Percentiles rank a stretch among this genome's conserved stretches.
These are phyloP conservation scores for Rhizophagus clarus DNA, from an alignment of 192 early-diverging fungal species.

Conservation along the genomic window DNA sequence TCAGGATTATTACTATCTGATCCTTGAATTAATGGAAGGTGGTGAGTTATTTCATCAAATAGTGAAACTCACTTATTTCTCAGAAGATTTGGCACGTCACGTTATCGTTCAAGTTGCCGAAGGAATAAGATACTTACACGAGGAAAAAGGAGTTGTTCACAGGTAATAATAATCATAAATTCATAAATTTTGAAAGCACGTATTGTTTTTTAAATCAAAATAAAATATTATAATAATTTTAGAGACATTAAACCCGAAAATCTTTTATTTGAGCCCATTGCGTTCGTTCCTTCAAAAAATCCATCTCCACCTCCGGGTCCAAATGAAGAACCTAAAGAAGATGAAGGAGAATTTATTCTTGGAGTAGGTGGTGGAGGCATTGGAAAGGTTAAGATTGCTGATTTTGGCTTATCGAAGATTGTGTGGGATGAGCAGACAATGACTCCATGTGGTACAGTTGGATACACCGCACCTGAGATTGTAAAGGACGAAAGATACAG, in stretches of 20 bases:
- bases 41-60: constrained; percentile 92
- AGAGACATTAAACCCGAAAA: constrained; percentile 97
- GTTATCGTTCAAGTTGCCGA: constrained; percentile 87
- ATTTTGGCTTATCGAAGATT: constrained; percentile 89
- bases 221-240: background rate
- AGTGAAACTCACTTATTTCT: constrained; percentile 79
- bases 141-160: constrained; percentile 79
- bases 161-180: constrained; percentile 38
- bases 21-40: constrained; percentile 82
- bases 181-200: background rate
- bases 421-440: constrained; percentile 80
- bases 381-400: constrained; percentile 81
- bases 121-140: constrained; percentile 83
- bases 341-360: constrained; percentile 72
- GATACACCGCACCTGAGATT: constrained; percentile 94
- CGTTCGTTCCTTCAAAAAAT: constrained; percentile 52
- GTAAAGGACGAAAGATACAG: constrained; percentile 78
- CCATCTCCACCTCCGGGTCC: constrained; percentile 41
- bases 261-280: constrained; percentile 75
- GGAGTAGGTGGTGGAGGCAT: constrained; percentile 83
- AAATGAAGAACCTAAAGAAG: constrained; percentile 69
- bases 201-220: no score
- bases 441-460: constrained; percentile 92
- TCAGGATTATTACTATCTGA: constrained; percentile 72
- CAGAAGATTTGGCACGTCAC: constrained; percentile 75